A percentile compares a stretch with the other conserved stretches of the same genome.
phyloP scores from a whole-genome alignment of 2,329 filamentous ascomycete species.

The Calonectria pauciramosa region DNA sequence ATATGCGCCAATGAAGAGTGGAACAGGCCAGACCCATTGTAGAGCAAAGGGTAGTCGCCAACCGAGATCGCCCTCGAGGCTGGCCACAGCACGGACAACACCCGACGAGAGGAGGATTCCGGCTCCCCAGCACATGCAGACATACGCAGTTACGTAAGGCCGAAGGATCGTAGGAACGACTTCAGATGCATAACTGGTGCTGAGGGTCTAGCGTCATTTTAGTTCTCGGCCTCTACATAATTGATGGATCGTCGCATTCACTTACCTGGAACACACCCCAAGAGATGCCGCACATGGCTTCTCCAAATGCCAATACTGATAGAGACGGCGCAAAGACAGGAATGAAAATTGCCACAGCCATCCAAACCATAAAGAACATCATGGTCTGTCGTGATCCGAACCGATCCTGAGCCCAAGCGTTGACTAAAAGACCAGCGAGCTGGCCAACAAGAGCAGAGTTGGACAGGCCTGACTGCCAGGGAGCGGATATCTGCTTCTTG shows the following conservation, averaged over 20 bases:
- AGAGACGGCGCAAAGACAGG: slow-evolving; percentile 51
- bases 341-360: slow-evolving; percentile 23
- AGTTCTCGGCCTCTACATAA: neutral
- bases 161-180: slow-evolving; percentile 51
- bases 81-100: slow-evolving; percentile 53
- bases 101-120: slow-evolving; percentile 58
- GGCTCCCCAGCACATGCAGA: slow-evolving; percentile 59
- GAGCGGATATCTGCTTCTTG: slow-evolving; percentile 55
- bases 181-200: slow-evolving; percentile 60
- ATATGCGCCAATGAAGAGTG: slow-evolving; percentile 45
- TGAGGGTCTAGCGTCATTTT: slow-evolving; percentile 49
- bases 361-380: slow-evolving; percentile 38
- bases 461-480: slow-evolving; percentile 61
- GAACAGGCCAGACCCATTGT: slow-evolving; percentile 52
- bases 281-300: slow-evolving; percentile 52
- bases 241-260: neutral
- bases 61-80: slow-evolving; percentile 50
- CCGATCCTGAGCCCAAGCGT: slow-evolving; percentile 56
- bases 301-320: slow-evolving; percentile 53
- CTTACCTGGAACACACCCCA: slow-evolving; percentile 48
- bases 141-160: slow-evolving; percentile 56
- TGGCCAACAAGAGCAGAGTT: slow-evolving; percentile 60
- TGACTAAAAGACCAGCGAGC: slow-evolving; percentile 59
- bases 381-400: slow-evolving; percentile 46
- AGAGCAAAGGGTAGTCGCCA: slow-evolving; percentile 54